Evolutionary conservation across 352 stramenopile genomes (phyloP).

Genomic region (Pseudoperonospora humuli): DNA sequence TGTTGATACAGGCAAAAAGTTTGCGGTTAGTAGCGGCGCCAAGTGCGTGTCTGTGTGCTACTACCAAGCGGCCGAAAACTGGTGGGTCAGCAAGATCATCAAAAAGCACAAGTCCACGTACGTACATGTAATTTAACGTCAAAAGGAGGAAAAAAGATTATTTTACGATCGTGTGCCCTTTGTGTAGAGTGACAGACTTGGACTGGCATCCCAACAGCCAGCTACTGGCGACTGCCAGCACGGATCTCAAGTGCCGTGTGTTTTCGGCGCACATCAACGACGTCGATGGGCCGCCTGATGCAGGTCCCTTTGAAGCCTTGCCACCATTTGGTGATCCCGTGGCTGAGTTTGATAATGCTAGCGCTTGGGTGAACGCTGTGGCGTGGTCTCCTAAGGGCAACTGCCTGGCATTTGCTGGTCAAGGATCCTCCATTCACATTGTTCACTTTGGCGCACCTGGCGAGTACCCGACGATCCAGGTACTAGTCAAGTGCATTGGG

Average conservation of each 20-base stretch:
- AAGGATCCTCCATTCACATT: conserved; percentile 89
- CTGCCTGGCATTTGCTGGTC: conserved; percentile 82
- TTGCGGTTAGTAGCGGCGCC: conserved; percentile 87
- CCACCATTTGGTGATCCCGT: conserved; percentile 75
- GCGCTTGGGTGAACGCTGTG: conserved; percentile 88
- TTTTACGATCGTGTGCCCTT: background rate
- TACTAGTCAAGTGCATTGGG: conserved; percentile 6
- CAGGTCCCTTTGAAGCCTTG: conserved; percentile 64
- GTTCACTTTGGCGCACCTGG: conserved; percentile 73
- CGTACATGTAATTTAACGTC: conserved; percentile 17
- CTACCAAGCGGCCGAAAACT: conserved; percentile 89
- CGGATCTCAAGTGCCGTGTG: conserved; percentile 91
- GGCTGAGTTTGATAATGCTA: conserved; percentile 83
- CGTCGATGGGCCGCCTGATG: conserved; percentile 65
- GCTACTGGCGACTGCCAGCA: conserved; percentile 86
- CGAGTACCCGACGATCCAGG: conserved; percentile 68
- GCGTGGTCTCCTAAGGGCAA: conserved; percentile 88
- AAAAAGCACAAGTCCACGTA: conserved; percentile 96
- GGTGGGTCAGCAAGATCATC: conserved; percentile 95
- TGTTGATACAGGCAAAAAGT: conserved; percentile 72
- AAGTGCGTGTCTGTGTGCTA: conserved; percentile 93
- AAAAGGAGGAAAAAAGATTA: background rate
- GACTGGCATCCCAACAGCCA: conserved; percentile 92
- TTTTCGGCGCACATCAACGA: conserved; percentile 85
- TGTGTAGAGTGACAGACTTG: conserved; percentile 69